A percentile compares a stretch with the other conserved stretches of the same genome.
Evolutionary conservation across 352 stramenopile species (phyloP).

Genomic region (Pythium grandisporangium): DNA sequence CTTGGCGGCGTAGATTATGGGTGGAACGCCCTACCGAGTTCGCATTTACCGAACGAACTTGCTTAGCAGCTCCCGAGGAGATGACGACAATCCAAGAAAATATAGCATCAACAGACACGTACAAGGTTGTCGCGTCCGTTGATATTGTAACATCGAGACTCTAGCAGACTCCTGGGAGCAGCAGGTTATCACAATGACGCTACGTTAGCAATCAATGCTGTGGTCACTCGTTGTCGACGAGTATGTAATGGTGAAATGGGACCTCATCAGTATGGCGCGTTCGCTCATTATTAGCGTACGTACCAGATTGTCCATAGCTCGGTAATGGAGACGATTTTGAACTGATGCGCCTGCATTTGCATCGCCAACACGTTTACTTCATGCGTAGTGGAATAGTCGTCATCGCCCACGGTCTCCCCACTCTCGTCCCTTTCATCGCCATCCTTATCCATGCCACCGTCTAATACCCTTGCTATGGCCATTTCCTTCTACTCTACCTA

Average conservation of each 20-base stretch:
- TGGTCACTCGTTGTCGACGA: too few species aligned
- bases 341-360: slow-evolving; percentile 44
- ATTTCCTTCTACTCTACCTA: too few species aligned
- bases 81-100: not conserved
- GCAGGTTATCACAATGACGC: not conserved
- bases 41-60: not conserved
- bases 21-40: slow-evolving; percentile 25
- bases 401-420: too few species aligned
- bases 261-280: not conserved
- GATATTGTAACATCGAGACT: slow-evolving; percentile 36
- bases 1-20: slow-evolving; percentile 55
- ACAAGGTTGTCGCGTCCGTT: slow-evolving; percentile 39
- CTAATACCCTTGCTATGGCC: too few species aligned
- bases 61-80: too few species aligned
- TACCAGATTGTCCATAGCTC: slow-evolving; percentile 48
- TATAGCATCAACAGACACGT: not conserved
- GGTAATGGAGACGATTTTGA: slow-evolving; percentile 16
- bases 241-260: too few species aligned
- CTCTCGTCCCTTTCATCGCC: too few species aligned
- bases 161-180: slow-evolving; percentile 27
- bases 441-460: too few species aligned
- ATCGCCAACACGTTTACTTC: slow-evolving; percentile 38
- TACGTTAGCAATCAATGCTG: not conserved
- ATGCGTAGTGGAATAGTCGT: too few species aligned
- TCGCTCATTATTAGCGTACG: too few species aligned